Conservation (phyloP, 768 basidiomycete genomes). For the Boletus eberwhitei region DNA sequence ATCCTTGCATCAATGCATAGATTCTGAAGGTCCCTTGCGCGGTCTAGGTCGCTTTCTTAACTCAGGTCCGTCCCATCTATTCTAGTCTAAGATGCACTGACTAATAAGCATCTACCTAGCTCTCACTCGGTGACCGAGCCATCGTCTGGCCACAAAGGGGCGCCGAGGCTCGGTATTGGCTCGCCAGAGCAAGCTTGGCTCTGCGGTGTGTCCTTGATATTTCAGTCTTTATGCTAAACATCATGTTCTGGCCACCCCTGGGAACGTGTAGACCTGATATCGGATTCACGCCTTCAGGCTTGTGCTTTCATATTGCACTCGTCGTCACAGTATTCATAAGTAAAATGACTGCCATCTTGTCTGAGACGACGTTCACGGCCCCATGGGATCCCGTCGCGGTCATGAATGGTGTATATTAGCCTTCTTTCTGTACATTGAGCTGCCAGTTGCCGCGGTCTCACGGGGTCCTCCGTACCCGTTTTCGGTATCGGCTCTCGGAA, state of each 20-base stretch:
- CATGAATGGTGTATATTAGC: background rate
- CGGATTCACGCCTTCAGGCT: background rate
- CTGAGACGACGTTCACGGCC: background rate
- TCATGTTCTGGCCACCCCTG: background rate
- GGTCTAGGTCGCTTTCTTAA: too few relatives aligned
- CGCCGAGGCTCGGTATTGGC: too few relatives aligned
- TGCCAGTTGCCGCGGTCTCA: background rate
- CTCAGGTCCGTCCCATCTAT: too few relatives aligned
- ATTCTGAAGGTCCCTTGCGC: too few relatives aligned
- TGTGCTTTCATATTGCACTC: background rate
- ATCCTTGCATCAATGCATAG: too few relatives aligned
- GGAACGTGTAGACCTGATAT: background rate
- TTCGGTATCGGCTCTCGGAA: background rate
- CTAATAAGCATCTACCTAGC: too few relatives aligned
- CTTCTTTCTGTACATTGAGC: background rate
- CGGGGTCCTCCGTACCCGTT: background rate
- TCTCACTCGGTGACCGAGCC: too few relatives aligned
- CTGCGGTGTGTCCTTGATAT: background rate
- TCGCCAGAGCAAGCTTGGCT: too few relatives aligned
- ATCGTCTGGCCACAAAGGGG: too few relatives aligned
- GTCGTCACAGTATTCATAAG: background rate
- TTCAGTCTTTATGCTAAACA: background rate
- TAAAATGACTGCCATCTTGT: background rate
- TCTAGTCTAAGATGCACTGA: too few relatives aligned
- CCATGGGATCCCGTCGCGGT: background rate